Evolutionary conservation across 345 rosid genomes (phyloP), one percentile per base, ranked within the genome.

Genomic region (Physaria fendleri): DNA sequence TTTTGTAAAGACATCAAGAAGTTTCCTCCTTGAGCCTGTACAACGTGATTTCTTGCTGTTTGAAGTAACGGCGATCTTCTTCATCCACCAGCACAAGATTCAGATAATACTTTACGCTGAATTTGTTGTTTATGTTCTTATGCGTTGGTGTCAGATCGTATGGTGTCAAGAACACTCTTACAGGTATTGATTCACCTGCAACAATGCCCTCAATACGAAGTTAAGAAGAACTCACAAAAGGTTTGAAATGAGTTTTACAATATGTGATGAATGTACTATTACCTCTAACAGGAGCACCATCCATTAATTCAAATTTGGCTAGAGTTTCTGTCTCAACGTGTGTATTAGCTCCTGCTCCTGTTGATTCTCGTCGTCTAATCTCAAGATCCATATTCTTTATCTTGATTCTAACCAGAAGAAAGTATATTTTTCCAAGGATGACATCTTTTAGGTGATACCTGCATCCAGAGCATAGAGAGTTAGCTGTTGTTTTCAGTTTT

Each of bases 251-350:
- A 34, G 24, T 33, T 50, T 1, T 13, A 2, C 3, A 43, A 22
- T 18, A 2, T 44, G 4, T 34, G 48, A 50, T 59, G 29, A 29
- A 34, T 13, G 24, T 80, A n/a, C n/a, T n/a, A n/a, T n/a, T n/a
- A 93, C 99, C 99, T 85, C 99, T 82, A 48, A 94, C 97, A 0
- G 99, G 99, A 65, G 95, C 95, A 39, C 99, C 99, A 72, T 94
- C 99, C 99, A 94, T 94, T 76, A 94, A 62, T 74, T 90, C 99
- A 49, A 83, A 94, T 76, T 94, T 94, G 14, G 97, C 97, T 9
- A 94, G 84, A 9, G 97, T 94, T 75, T 94, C 97, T 18, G 99
- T 94, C 82, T 90, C 99, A 2, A 94, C 99, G 60, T 87, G 95
- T 14, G 96, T 94, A 68, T 85, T 94, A 48, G 88, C 79, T 56